phyloP scores from a whole-genome alignment of 2,329 filamentous ascomycete species.

The Curvularia spicifera region DNA sequence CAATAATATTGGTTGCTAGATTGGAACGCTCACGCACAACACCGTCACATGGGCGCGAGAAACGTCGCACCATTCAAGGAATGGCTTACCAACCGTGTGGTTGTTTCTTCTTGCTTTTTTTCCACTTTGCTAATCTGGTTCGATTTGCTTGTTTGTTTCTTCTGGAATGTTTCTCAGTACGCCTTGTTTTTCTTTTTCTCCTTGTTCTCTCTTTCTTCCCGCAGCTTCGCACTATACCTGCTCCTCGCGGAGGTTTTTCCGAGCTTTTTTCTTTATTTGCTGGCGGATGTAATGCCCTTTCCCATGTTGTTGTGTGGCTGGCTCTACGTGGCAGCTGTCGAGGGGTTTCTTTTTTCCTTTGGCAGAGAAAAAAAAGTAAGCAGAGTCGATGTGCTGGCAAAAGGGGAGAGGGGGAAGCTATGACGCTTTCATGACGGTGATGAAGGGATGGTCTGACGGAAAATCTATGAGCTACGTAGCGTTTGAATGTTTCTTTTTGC shows the following conservation, averaged over 20 bases:
- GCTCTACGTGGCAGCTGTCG: conserved; percentile 16
- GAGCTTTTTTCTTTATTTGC: conserved; percentile 28
- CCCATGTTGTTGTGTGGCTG: conserved; percentile 18
- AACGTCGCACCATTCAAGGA: conserved; percentile 28
- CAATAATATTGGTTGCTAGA: conserved; percentile 48
- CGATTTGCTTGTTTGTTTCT: neutral
- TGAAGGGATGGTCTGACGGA: conserved; percentile 13
- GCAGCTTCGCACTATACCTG: conserved; percentile 37
- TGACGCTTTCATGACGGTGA: conserved; percentile 22
- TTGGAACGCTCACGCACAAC: conserved; percentile 47
- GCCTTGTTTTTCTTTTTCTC: neutral
- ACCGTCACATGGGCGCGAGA: conserved; percentile 32
- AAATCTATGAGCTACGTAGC: conserved; percentile 21
- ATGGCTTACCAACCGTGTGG: conserved; percentile 22
- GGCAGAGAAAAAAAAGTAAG: conserved; percentile 18
- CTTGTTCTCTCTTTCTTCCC: conserved; percentile 14
- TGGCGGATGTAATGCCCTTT: conserved; percentile 40
- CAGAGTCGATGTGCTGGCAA: conserved; percentile 18
- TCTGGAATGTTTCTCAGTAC: conserved; percentile 5
- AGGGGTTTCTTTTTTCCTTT: conserved; percentile 14
- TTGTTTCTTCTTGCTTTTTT: conserved; percentile 15
- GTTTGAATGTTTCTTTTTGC: conserved; percentile 12
- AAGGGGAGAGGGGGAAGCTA: conserved; percentile 12
- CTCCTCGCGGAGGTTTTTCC: conserved; percentile 32
- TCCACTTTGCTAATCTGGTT: conserved; percentile 8